phyloP scores from a whole-genome alignment of 2,329 filamentous ascomycete genomes.

The Cladobotryum mycophilum region DNA sequence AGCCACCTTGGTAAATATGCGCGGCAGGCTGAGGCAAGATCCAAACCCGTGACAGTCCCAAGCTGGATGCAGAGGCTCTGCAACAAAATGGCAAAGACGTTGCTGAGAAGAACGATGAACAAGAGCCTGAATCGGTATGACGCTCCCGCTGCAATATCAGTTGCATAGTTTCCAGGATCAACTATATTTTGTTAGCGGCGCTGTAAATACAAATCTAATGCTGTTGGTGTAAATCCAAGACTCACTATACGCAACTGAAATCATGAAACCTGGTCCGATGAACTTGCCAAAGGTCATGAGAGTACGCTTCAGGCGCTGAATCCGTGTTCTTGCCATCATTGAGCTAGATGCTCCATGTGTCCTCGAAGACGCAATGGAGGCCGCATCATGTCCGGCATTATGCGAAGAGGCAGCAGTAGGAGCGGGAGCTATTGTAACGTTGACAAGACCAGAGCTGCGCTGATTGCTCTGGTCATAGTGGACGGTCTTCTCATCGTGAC shows the following conservation, averaged over 20 bases:
- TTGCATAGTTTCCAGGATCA: conserved; percentile 63
- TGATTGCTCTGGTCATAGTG: not conserved
- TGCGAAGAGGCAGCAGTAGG: not conserved
- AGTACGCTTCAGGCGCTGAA: conserved; percentile 15
- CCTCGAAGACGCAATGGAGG: conserved; percentile 1
- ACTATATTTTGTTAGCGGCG: conserved; percentile 26
- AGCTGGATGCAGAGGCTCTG: conserved; percentile 64
- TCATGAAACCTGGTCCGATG: conserved; percentile 62
- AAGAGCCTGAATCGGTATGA: conserved; percentile 59
- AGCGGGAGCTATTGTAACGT: not conserved
- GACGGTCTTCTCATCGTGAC: not conserved
- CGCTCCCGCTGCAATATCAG: conserved; percentile 62
- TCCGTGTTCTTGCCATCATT: conserved; percentile 1
- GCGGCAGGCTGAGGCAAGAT: conserved; percentile 60
- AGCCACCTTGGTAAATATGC: conserved; percentile 61
- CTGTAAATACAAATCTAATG: not conserved
- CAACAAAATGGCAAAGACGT: conserved; percentile 64
- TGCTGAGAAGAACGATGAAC: conserved; percentile 63
- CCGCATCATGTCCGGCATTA: not conserved
- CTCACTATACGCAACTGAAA: conserved; percentile 52
- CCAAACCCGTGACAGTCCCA: conserved; percentile 61
- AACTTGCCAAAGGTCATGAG: conserved; percentile 33
- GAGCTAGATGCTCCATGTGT: not conserved
- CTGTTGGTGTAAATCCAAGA: not conserved
- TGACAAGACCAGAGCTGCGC: not conserved